Evolutionary conservation across 2,329 filamentous ascomycete species (phyloP), one percentile per base, ranked within the genome.

Genomic region (Apiospora saccharicola): DNA sequence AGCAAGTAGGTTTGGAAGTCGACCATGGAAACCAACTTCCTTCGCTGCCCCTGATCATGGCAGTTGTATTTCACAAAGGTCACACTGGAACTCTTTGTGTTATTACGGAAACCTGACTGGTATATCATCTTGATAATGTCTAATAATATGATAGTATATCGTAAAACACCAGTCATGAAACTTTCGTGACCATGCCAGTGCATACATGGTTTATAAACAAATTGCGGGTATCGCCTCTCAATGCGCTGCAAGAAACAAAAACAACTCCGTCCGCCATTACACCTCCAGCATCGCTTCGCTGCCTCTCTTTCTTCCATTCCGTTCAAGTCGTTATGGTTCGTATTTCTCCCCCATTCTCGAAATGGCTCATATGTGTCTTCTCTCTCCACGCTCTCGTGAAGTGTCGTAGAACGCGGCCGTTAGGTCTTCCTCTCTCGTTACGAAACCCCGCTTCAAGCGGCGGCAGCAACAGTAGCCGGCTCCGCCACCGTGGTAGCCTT

Each of bases 161-260:
- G 37, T 37, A 37, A 10, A 37, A 37, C 37, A 37, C 37, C 37
- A 10, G 6, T 10, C 5, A 37, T 37, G 8, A 5, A 37, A 37
- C 37, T 10, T 37, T 37, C 37, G 7, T 41, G 1, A 10, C 37
- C 37, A 41, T 41, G 37, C 8, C 37, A 41, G n/a, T 64, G 30
- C 16, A 61, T 61, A 61, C 13, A 22, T 61, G 30, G 37, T 7
- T 22, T 37, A 30, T 61, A 37, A 37, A 61, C 53, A 64, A 64
- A 37, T 19, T 8, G 41, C 34, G 57, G 57, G 57, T 64, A 64
- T 64, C 57, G 34, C 22, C 57, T 19, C 34, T 26, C 30, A 61
- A 64, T 37, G 57, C 30, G 53, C 57, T 41, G 34, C 57, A 12
- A n/a, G 34, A 64, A 64, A 64, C 22, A 12, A 64, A n/a, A 64